Base-by-base conservation (phyloP, 352 stramenopile species). In the Elongisporangium anandrum region DNA sequence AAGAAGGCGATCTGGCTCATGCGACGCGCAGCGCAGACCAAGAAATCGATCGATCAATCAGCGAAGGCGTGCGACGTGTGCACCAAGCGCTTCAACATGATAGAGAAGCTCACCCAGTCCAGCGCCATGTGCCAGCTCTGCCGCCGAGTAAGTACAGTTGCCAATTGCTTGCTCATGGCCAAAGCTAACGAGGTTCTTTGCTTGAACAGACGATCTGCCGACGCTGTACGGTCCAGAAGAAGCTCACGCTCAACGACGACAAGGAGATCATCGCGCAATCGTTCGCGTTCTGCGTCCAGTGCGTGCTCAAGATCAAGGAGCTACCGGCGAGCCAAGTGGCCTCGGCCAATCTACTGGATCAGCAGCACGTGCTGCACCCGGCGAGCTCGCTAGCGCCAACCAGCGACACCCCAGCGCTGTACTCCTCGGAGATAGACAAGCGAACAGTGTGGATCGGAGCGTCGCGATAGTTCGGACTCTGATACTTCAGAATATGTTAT, bases 1-100 rank as follows among this genome's bases (percentile, higher is more conserved):
- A 90, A 85, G 61, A 90, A 90, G 60, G 65, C 88, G 4, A 76
- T 69, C 56, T 87, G 77, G 77, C 71, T 88, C 53, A 77, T 86
- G 45, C 34, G 34, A 7, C 34, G 34, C 1, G 58, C 55, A 9
- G 62, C 62, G 34, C 57, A 66, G 2, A 56, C 20, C 24, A 57
- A 76, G 57, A 58, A 63, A 5, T 9, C 29, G 29, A 8, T 39
- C 29, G 34, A 45, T 17, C 34, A 45, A 12, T 17, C 34, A 17
- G 34, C 34, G 5, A 45, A 45, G 34, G 19, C 62, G 17, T 79
- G 71, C 53, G 52, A 59, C 2, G 72, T 63, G 20, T 81, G 72
- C 38, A 64, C 72, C 22, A 77, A 78, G 48, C 21, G 70, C 9
- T 59, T 72, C 17, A 72, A 53, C 0, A 71, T 65, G 26, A 65